These are phyloP conservation scores for Helicocarpus griseus DNA, from an alignment of 2,329 filamentous ascomycete species.

Conservation along the genomic window DNA sequence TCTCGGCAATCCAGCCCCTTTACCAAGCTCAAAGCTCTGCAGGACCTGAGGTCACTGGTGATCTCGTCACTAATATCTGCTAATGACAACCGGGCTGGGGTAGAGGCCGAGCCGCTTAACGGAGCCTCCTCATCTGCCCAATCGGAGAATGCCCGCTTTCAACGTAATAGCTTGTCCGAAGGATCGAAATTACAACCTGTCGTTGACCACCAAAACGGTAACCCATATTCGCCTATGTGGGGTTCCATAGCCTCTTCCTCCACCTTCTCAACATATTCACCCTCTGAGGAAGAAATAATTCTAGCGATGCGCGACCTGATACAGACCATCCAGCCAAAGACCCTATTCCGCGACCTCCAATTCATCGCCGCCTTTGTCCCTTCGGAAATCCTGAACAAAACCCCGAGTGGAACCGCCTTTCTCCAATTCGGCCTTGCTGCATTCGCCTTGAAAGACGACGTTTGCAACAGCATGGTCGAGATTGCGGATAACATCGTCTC, in stretches of 20 bases:
- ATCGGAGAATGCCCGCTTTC: conserved; percentile 31
- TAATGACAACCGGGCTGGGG: conserved; percentile 25
- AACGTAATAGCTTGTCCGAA: conserved; percentile 12
- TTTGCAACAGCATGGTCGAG: conserved; percentile 75
- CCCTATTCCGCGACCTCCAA: conserved; percentile 71
- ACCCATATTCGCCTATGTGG: conserved; percentile 14
- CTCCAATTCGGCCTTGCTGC: conserved; percentile 84
- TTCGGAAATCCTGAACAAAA: conserved; percentile 47
- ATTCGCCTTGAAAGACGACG: conserved; percentile 76
- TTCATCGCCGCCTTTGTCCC: conserved; percentile 56
- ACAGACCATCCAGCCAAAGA: conserved; percentile 62
- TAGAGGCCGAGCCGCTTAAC: background rate
- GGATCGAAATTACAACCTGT: conserved; percentile 5
- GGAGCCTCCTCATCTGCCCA: conserved; percentile 31
- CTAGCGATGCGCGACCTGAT: conserved; percentile 59
- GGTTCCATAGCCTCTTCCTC: conserved; percentile 25
- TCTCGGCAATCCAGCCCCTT: conserved; percentile 82
- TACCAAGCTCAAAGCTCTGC: conserved; percentile 71
- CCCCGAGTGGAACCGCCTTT: conserved; percentile 64
- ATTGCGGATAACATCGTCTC: conserved; percentile 60
- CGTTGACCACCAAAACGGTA: conserved; percentile 6
- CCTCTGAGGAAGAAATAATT: conserved; percentile 54
- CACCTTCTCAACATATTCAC: conserved; percentile 30
- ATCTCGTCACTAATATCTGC: conserved; percentile 59
- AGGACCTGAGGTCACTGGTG: conserved; percentile 75